phyloP scores from a whole-genome alignment of 345 rosid species.

The thale cress (Arabidopsis thaliana) region TAIR10.1 NC_003075.7:9758001-9758500 shows the following conservation, averaged over 20 bases:
- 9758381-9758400: no score
- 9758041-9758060: conserved; percentile 26
- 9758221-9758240: neutral
- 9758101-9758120: neutral
- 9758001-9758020: conserved; percentile 34
- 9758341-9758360: neutral
- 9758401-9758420: no score
- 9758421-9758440: no score
- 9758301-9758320: neutral
- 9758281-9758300: neutral
- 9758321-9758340: no score
- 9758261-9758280: neutral
- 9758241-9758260: neutral
- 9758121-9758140: neutral
- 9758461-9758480: neutral
- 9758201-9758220: neutral
- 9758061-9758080: conserved; percentile 1
- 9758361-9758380: neutral
- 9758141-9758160: no score
- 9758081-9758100: neutral
- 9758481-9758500: neutral
- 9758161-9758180: neutral
- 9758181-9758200: neutral
- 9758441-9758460: neutral
- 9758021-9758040: conserved; percentile 12